A percentile compares a stretch with the other conserved stretches of the same genome.
These are phyloP conservation scores for Ceratocystis huliohia DNA, from an alignment of 2,329 filamentous ascomycete species.

Conservation along the genomic window DNA sequence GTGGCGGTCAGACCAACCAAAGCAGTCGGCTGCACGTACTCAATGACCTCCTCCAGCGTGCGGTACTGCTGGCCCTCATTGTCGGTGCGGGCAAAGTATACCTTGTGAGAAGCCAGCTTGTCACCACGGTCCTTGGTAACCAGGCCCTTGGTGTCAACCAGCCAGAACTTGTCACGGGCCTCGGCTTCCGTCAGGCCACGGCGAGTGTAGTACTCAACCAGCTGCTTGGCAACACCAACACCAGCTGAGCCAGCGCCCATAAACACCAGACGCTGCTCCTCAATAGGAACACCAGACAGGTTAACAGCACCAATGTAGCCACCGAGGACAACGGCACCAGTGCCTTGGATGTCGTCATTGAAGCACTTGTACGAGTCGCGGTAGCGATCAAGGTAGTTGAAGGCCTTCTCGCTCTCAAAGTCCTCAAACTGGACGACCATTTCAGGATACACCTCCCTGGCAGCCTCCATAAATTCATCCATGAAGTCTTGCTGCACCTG, in stretches of 20 bases:
- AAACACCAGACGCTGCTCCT: slow-evolving; percentile 90
- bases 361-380: slow-evolving; percentile 84
- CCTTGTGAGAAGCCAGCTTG: slow-evolving; percentile 81
- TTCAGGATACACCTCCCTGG: slow-evolving; percentile 56
- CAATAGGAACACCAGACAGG: slow-evolving; percentile 68
- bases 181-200: slow-evolving; percentile 79
- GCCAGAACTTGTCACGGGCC: slow-evolving; percentile 85
- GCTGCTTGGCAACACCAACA: slow-evolving; percentile 94
- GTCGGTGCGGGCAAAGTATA: slow-evolving; percentile 54
- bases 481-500: slow-evolving; percentile 80
- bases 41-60: slow-evolving; percentile 78
- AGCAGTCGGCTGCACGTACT: slow-evolving; percentile 88
- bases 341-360: slow-evolving; percentile 97
- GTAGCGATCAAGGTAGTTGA: slow-evolving; percentile 84
- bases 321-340: slow-evolving; percentile 83
- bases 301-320: slow-evolving; percentile 67
- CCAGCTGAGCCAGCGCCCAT: slow-evolving; percentile 91
- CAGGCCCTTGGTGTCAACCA: slow-evolving; percentile 92
- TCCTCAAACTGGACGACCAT: slow-evolving; percentile 89
- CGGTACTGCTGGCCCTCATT: slow-evolving; percentile 58
- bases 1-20: slow-evolving; percentile 90
- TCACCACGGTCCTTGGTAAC: slow-evolving; percentile 89
- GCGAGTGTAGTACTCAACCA: slow-evolving; percentile 92
- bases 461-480: slow-evolving; percentile 92
- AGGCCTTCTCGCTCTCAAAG: slow-evolving; percentile 85